These are phyloP conservation scores for Persicaria maculosa DNA, from an alignment of 148 eudicot species.

Conservation along the genomic window DNA sequence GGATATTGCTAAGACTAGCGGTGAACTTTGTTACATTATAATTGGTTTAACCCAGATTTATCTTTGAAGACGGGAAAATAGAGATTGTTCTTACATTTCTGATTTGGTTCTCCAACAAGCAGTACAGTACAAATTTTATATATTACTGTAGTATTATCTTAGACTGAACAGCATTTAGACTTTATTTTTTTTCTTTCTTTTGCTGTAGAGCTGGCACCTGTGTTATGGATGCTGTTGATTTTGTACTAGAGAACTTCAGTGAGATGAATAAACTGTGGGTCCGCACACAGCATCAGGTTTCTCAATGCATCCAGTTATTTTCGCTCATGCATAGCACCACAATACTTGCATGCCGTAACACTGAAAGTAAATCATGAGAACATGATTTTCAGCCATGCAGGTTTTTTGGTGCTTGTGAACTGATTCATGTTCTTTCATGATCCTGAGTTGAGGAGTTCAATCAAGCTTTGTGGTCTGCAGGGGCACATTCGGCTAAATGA, in stretches of 20 bases:
- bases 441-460: slow-evolving; percentile 94
- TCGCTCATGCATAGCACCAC: slow-evolving; percentile 46
- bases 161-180: background rate
- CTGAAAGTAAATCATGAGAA: slow-evolving; percentile 61
- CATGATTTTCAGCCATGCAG: slow-evolving; percentile 99
- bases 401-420: slow-evolving; percentile 83
- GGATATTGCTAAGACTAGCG: background rate
- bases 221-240: slow-evolving; percentile 94
- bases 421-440: slow-evolving; percentile 85
- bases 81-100: background rate
- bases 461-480: slow-evolving; percentile 99
- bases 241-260: slow-evolving; percentile 87
- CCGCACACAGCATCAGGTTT: slow-evolving; percentile 91
- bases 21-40: background rate
- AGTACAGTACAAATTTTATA: background rate
- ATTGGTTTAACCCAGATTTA: background rate
- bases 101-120: background rate
- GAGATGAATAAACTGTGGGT: slow-evolving; percentile 99
- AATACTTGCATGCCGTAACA: slow-evolving; percentile 68
- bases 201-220: slow-evolving; percentile 66
- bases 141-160: background rate
- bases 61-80: background rate
- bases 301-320: slow-evolving; percentile 21
- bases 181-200: background rate
- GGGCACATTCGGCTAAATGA: slow-evolving; percentile 74